Evolutionary conservation across 2,329 filamentous ascomycete species (phyloP).

Genomic region (Colletotrichum liaoningense): DNA sequence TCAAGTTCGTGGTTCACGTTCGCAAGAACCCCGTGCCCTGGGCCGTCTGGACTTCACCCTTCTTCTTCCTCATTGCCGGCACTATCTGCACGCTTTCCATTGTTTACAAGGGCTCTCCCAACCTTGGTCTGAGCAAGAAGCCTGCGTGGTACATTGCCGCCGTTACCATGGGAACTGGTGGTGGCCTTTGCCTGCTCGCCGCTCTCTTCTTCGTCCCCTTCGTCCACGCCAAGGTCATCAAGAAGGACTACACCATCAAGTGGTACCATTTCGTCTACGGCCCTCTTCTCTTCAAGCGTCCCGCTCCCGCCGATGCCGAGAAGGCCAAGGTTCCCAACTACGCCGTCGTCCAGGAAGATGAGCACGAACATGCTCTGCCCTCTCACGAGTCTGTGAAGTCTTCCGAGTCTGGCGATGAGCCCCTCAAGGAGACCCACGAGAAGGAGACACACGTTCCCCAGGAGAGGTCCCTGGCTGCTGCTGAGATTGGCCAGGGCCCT

Average conservation of each 20-base stretch:
- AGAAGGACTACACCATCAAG: conserved; percentile 73
- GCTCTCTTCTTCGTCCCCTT: conserved; percentile 81
- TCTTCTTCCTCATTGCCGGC: conserved; percentile 82
- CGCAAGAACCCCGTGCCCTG: conserved; percentile 78
- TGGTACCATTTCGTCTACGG: conserved; percentile 73
- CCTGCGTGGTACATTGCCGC: conserved; percentile 74
- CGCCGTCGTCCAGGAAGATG: conserved; percentile 77
- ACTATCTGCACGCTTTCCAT: conserved; percentile 82
- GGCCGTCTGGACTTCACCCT: conserved; percentile 79
- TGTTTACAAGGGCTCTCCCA: conserved; percentile 84
- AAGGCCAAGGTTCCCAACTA: conserved; percentile 78
- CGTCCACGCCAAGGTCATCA: conserved; percentile 74
- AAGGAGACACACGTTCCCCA: conserved; percentile 49
- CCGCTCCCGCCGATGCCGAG: conserved; percentile 63
- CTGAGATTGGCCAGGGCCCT: conserved; percentile 60
- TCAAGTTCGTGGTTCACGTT: conserved; percentile 77
- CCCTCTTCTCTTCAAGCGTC: conserved; percentile 72
- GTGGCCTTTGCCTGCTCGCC: conserved; percentile 68
- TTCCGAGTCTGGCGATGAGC: conserved; percentile 50
- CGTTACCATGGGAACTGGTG: conserved; percentile 74
- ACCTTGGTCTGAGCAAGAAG: conserved; percentile 73
- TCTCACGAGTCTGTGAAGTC: conserved; percentile 42
- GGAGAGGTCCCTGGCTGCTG: conserved; percentile 40
- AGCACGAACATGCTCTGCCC: conserved; percentile 51
- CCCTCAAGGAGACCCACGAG: conserved; percentile 50